Evolutionary conservation across 805 yeast genomes (phyloP).

Genomic region (Teunomyces funiuensis): DNA sequence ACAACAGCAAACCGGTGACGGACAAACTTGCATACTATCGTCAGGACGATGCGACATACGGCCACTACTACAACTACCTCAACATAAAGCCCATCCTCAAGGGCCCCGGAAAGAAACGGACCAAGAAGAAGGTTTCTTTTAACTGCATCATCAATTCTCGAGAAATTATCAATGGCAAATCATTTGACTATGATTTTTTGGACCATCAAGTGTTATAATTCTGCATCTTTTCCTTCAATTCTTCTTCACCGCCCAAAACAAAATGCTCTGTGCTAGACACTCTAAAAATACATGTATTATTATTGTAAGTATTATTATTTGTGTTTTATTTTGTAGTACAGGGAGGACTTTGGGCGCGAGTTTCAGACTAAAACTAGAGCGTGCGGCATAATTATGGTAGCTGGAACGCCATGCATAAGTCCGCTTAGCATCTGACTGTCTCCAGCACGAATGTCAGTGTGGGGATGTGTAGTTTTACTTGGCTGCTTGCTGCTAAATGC

Average conservation of each 20-base stretch:
- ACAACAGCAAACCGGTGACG: constrained; percentile 9
- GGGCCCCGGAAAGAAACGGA: constrained; percentile 2
- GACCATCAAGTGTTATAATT: constrained; percentile 34
- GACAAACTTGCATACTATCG: constrained; percentile 3
- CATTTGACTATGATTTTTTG: constrained; percentile 44
- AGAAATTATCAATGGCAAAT: constrained; percentile 44
- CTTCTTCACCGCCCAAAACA: constrained; percentile 4
- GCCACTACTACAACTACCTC: constrained; percentile 10
- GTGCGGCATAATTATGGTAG: too few species aligned
- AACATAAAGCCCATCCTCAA: constrained; percentile 21
- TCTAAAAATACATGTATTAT: neutral
- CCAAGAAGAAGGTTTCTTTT: constrained; percentile 38
- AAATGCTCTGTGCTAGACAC: neutral
- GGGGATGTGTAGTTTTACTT: too few species aligned
- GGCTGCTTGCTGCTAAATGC: too few species aligned
- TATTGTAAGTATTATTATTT: too few species aligned
- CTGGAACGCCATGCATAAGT: too few species aligned
- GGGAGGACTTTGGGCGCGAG: too few species aligned
- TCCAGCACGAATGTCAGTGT: too few species aligned
- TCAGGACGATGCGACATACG: constrained; percentile 5
- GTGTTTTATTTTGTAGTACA: too few species aligned
- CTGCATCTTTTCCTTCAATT: constrained; percentile 6
- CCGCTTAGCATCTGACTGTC: too few species aligned
- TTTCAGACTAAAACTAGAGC: too few species aligned
- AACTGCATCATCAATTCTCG: constrained; percentile 43